Evolutionary conservation across 208 protist genomes (phyloP).

Genomic region (Borovskyia barvae): DNA sequence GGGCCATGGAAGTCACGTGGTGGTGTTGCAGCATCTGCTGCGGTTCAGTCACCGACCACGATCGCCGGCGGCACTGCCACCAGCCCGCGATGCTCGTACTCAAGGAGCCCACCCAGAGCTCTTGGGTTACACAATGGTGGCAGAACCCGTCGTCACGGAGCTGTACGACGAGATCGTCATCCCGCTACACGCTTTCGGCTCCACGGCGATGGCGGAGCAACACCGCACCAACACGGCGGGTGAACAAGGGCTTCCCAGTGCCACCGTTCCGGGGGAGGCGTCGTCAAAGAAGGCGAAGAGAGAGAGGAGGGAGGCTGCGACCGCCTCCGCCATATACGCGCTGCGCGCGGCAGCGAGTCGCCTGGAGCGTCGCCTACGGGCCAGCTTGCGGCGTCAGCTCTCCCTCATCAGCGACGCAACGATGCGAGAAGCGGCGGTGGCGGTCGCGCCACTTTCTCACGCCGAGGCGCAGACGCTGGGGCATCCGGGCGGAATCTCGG

Average conservation of each 20-base stretch:
- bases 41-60: constrained; percentile 76
- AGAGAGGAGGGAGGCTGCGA: too few species aligned
- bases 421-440: neutral
- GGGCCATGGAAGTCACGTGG: constrained; percentile 40
- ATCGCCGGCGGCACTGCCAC: constrained; percentile 47
- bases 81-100: constrained; percentile 31
- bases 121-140: constrained; percentile 72
- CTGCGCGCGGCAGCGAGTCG: constrained; percentile 4
- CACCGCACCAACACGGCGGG: neutral
- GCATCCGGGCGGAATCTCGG: constrained; percentile 42
- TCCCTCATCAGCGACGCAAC: constrained; percentile 1
- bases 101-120: constrained; percentile 36
- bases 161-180: constrained; percentile 83
- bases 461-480: constrained; percentile 18
- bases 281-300: neutral
- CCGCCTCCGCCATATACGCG: neutral
- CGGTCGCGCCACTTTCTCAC: constrained; percentile 7
- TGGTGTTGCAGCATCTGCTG: constrained; percentile 69
- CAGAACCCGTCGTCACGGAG: constrained; percentile 76
- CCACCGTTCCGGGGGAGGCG: neutral
- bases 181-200: constrained; percentile 17
- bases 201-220: neutral
- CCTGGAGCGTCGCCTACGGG: constrained; percentile 17
- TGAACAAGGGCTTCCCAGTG: neutral
- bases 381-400: constrained; percentile 22